phyloP scores from a whole-genome alignment of 306 rosid species.

The Castanea crenata region DNA sequence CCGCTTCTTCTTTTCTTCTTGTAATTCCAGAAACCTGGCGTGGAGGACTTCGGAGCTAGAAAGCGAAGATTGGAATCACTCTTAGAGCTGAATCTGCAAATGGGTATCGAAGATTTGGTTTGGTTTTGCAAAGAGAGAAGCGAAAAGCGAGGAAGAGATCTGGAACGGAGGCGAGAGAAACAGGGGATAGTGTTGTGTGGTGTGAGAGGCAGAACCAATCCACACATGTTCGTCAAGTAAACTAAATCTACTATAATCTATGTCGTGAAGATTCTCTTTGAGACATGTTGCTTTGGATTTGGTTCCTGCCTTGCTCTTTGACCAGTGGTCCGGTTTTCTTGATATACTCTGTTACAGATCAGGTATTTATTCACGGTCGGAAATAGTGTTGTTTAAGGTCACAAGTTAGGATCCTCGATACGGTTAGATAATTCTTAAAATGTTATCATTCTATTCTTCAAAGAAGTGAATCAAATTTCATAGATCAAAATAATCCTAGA shows the following conservation, averaged over 20 bases:
- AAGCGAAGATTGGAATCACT: slow-evolving; percentile 5
- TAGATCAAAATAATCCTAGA: too few relatives aligned
- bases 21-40: slow-evolving; percentile 19
- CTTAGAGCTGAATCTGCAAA: slow-evolving; percentile 11
- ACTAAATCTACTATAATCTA: slow-evolving; percentile 5
- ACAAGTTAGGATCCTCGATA: too few relatives aligned
- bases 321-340: not conserved
- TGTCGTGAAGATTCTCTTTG: slow-evolving; percentile 24
- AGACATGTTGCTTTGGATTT: slow-evolving; percentile 13
- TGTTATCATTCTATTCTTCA: too few relatives aligned
- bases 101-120: slow-evolving; percentile 31
- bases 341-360: not conserved
- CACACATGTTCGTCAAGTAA: slow-evolving; percentile 52
- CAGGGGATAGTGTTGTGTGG: slow-evolving; percentile 15
- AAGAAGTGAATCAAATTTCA: too few relatives aligned
- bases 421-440: too few relatives aligned
- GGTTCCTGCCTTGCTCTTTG: not conserved
- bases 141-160: slow-evolving; percentile 32
- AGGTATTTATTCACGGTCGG: not conserved
- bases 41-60: slow-evolving; percentile 3
- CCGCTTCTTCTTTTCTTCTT: slow-evolving; percentile 23
- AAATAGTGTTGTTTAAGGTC: not conserved
- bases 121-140: slow-evolving; percentile 31
- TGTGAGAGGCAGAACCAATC: slow-evolving; percentile 34
- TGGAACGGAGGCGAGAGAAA: slow-evolving; percentile 17